Conservation (phyloP, 257 asterid species). For the Eucommia ulmoides region DNA sequence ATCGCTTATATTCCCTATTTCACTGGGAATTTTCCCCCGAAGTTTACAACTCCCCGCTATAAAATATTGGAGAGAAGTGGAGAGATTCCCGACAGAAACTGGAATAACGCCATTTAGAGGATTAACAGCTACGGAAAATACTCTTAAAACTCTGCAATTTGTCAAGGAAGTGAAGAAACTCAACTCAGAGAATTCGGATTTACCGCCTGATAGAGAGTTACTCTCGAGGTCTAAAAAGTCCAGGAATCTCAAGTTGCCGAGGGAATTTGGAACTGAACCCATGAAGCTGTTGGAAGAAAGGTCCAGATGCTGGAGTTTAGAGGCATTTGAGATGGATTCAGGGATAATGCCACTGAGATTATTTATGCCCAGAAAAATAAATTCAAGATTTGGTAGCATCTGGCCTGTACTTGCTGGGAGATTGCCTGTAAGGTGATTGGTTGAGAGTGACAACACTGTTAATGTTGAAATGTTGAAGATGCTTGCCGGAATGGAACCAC, state of each 20-base stretch:
- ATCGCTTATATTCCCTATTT: no score
- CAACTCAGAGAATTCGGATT: slow-evolving; percentile 2
- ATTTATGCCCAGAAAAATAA: background rate
- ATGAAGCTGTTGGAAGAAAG: slow-evolving; percentile 10
- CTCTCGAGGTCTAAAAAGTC: background rate
- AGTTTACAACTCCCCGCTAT: no score
- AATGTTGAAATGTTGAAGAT: slow-evolving; percentile 26
- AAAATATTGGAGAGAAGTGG: no score
- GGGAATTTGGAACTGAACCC: slow-evolving; percentile 16
- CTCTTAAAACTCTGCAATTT: slow-evolving; percentile 7
- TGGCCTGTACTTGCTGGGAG: slow-evolving; percentile 15
- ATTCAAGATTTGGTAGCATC: slow-evolving; percentile 15
- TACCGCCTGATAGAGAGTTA: slow-evolving; percentile 7
- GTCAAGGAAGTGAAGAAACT: slow-evolving; percentile 17
- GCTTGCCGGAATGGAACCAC: slow-evolving; percentile 15
- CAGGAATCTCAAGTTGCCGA: slow-evolving; percentile 14
- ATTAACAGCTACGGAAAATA: background rate
- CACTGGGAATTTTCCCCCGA: no score
- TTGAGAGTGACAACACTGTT: background rate
- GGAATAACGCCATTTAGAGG: slow-evolving; percentile 2
- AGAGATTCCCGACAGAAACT: no score
- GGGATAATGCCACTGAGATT: slow-evolving; percentile 15
- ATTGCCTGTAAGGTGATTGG: slow-evolving; percentile 9
- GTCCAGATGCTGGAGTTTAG: slow-evolving; percentile 2
- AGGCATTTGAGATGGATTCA: slow-evolving; percentile 13